Base-by-base conservation (phyloP, 2,329 filamentous ascomycete genomes). In the Aureobasidium sp. region DNA sequence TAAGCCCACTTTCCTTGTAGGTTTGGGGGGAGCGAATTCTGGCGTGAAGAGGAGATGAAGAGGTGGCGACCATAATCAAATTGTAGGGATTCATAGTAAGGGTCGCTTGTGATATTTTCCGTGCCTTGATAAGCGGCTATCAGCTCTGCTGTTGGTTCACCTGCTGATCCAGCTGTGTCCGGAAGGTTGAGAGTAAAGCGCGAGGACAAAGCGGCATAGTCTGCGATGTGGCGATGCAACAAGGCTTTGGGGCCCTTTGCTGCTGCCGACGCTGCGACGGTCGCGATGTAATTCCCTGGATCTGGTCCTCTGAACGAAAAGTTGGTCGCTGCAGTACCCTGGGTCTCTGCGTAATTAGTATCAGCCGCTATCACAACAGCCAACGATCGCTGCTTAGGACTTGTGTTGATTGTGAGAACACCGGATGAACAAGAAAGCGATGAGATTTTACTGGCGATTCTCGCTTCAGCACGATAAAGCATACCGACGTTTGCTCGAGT, bases 1-100 rank as follows among this genome's bases (percentile, higher is more conserved):
- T 81, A 76, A 5, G 77, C 78, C 84, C 83, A 86, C 20, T 76
- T 75, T 0, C 83, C 83, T 67, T 83, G 81, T 0, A 86, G 74
- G 62, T 85, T 85, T 0, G 82, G 75, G 0, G 83, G 83, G 0
- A 86, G 73, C 0, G 77, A 78, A 39, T 78, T 79, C 0, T 73
- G 70, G 2, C 83, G 76, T 3, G 80, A 83, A 0, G 81, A 82
- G 0, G 78, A 78, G 53, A 86, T 82, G 61, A 85, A 75, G 0
- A 85, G 73, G 59, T 85, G 79, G 7, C 80, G 77, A 5, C 77
- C 77, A 53, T 80, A 82, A 64, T 82, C 78, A 64, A 84, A 84
- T 3, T 83, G 74, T 0, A 84, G 71, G 2, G 72, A 74, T 56
- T 84, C 81, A 1, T 86, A 70, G 41, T 77, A 84, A 0, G 82